Evolutionary conservation across 2,329 filamentous ascomycete species (phyloP).

Genomic region (Sclerotinia spermophila): DNA sequence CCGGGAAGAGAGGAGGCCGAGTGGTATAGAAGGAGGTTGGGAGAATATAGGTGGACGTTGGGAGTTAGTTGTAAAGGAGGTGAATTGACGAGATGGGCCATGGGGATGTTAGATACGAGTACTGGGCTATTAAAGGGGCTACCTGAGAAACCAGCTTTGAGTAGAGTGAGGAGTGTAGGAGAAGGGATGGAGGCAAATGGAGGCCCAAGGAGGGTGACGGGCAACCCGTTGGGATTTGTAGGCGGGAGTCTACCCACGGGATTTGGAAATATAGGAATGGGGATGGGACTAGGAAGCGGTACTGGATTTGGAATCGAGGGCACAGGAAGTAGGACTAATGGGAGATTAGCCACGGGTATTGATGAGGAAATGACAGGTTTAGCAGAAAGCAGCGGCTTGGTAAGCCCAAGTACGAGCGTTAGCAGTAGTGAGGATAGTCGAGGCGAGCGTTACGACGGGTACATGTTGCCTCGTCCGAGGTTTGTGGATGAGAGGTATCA

Average conservation of each 20-base stretch:
- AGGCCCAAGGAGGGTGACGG: background rate
- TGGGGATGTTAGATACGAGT: slow-evolving; percentile 72
- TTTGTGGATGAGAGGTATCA: slow-evolving; percentile 13
- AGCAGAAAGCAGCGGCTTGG: slow-evolving; percentile 33
- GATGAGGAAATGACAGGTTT: slow-evolving; percentile 28
- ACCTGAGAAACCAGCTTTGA: slow-evolving; percentile 67
- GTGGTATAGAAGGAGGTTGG: slow-evolving; percentile 81
- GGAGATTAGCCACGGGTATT: slow-evolving; percentile 25
- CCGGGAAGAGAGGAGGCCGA: slow-evolving; percentile 85
- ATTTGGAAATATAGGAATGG: background rate
- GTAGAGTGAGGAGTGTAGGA: slow-evolving; percentile 43
- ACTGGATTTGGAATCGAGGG: slow-evolving; percentile 13
- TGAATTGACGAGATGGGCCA: slow-evolving; percentile 64
- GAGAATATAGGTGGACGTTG: slow-evolving; percentile 92
- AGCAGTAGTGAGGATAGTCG: slow-evolving; percentile 30
- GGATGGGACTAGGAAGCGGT: background rate
- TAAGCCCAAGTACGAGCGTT: slow-evolving; percentile 37
- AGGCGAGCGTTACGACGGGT: slow-evolving; percentile 22
- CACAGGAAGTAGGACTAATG: background rate
- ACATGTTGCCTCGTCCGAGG: slow-evolving; percentile 15
- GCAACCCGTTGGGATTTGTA: slow-evolving; percentile 4
- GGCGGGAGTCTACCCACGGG: slow-evolving; percentile 4
- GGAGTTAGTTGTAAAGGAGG: slow-evolving; percentile 69
- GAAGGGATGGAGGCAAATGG: slow-evolving; percentile 21
- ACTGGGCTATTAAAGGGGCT: slow-evolving; percentile 65